Conservation (phyloP, 1,284 basidiomycete species). For the Apiotrichum sp. region DNA sequence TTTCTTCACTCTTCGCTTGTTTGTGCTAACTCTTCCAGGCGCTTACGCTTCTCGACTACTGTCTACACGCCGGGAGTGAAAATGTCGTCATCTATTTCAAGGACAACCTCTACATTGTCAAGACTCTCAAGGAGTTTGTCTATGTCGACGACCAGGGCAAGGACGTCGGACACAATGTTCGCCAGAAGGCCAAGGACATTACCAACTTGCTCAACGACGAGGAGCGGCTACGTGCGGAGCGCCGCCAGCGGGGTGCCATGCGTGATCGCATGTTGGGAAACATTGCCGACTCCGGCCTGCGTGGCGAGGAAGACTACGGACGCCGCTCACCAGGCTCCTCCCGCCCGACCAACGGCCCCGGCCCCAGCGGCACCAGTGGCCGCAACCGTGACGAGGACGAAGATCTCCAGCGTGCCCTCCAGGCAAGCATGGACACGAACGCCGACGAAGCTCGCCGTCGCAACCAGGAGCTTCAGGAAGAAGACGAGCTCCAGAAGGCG, state of each 20-base stretch:
- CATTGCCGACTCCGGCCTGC: conserved; percentile 44
- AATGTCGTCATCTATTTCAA: conserved; percentile 98
- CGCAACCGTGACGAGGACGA: conserved; percentile 59
- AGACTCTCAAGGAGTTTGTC: conserved; percentile 98
- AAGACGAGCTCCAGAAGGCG: conserved; percentile 72
- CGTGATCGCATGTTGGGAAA: conserved; percentile 84
- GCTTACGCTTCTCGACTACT: conserved; percentile 92
- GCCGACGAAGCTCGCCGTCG: conserved; percentile 65
- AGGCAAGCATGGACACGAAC: conserved; percentile 72
- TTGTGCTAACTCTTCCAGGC: conserved; percentile 53
- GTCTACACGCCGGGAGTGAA: conserved; percentile 92
- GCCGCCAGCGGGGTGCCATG: conserved; percentile 77
- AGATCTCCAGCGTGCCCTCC: conserved; percentile 73
- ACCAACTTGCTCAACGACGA: conserved; percentile 93
- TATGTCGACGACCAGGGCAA: conserved; percentile 92
- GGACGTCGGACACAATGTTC: conserved; percentile 96
- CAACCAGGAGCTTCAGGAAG: conserved; percentile 49
- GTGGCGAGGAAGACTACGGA: conserved; percentile 50
- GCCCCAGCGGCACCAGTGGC: conserved; percentile 13
- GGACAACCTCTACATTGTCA: conserved; percentile 97
- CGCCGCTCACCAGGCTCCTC: neutral
- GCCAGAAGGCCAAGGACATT: conserved; percentile 99
- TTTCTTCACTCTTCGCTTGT: neutral
- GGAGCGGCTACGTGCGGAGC: conserved; percentile 73
- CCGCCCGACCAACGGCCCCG: neutral